phyloP scores from a whole-genome alignment of 2,329 filamentous ascomycete species.

The Cytospora chrysosperma region DNA sequence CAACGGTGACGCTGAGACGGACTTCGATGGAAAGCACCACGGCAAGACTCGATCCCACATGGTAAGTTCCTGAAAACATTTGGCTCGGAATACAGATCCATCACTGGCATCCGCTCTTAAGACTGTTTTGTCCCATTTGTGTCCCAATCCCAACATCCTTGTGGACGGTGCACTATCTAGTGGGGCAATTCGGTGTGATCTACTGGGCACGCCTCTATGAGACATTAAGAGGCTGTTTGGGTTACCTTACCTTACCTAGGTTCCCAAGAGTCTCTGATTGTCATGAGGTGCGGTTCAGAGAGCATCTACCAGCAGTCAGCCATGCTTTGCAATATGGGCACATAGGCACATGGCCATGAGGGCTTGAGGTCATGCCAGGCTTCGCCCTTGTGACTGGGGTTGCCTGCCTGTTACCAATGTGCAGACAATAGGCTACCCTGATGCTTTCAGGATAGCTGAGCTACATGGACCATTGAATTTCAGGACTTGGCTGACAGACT shows the following conservation, averaged over 20 bases:
- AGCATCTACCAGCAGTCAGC: not conserved
- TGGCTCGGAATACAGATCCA: not conserved
- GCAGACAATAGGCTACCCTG: not conserved
- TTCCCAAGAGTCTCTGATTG: not conserved
- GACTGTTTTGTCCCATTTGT: not conserved
- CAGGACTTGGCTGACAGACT: slow-evolving; percentile 6
- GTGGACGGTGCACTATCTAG: not conserved
- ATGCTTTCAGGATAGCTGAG: not conserved
- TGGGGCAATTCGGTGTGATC: not conserved
- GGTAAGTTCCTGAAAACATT: slow-evolving; percentile 54
- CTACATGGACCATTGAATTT: not conserved
- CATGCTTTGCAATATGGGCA: not conserved
- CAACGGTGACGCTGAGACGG: slow-evolving; percentile 45
- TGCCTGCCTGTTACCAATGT: not conserved
- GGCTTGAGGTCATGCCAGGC: not conserved
- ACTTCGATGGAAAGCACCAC: slow-evolving; percentile 67
- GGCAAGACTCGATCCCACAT: slow-evolving; percentile 85
- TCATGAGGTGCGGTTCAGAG: not conserved
- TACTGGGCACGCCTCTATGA: not conserved
- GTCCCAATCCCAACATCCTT: not conserved
- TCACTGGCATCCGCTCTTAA: not conserved
- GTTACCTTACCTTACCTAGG: not conserved
- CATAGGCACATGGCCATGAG: not conserved
- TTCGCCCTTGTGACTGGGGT: not conserved
- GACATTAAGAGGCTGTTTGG: not conserved